These are phyloP conservation scores for Paramecium biaurelia DNA, from an alignment of 73 alveolate species.

Conservation along the genomic window DNA sequence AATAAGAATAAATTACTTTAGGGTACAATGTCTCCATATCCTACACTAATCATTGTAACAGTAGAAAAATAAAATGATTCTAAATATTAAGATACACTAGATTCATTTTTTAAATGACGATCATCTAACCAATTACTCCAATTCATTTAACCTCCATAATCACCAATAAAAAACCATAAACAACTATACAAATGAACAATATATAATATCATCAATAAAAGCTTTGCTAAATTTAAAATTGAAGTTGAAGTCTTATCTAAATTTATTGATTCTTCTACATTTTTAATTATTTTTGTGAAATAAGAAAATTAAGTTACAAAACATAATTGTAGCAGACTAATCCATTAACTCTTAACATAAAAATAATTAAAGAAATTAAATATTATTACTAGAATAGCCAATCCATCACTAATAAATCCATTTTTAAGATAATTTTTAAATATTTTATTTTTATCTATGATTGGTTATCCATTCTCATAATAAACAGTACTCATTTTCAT, in stretches of 20 bases:
- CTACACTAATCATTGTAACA: slow-evolving; percentile 62
- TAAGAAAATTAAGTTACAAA: background rate
- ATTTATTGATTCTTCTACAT: slow-evolving; percentile 31
- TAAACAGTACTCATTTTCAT: slow-evolving; percentile 46
- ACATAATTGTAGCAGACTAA: background rate
- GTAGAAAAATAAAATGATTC: slow-evolving; percentile 54
- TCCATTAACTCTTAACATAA: background rate
- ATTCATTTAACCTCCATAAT: background rate
- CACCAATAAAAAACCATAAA: slow-evolving; percentile 16
- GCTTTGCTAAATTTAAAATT: background rate
- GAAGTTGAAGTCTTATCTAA: background rate
- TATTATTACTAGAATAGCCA: background rate
- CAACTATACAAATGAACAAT: slow-evolving; percentile 5
- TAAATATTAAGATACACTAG: slow-evolving; percentile 6
- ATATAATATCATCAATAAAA: background rate
- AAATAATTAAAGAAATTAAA: background rate
- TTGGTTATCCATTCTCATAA: slow-evolving; percentile 31
- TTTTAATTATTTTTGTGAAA: background rate
- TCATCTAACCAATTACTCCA: slow-evolving; percentile 1
- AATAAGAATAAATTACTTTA: background rate
- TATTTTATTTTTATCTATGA: background rate
- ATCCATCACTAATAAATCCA: slow-evolving; percentile 8
- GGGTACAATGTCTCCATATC: slow-evolving; percentile 62
- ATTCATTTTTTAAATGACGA: background rate
- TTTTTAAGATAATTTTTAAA: background rate